A percentile compares a stretch with the other conserved stretches of the same genome.
Evolutionary conservation across 768 basidiomycete species (phyloP).

Genomic region (Gyrodon lividus): DNA sequence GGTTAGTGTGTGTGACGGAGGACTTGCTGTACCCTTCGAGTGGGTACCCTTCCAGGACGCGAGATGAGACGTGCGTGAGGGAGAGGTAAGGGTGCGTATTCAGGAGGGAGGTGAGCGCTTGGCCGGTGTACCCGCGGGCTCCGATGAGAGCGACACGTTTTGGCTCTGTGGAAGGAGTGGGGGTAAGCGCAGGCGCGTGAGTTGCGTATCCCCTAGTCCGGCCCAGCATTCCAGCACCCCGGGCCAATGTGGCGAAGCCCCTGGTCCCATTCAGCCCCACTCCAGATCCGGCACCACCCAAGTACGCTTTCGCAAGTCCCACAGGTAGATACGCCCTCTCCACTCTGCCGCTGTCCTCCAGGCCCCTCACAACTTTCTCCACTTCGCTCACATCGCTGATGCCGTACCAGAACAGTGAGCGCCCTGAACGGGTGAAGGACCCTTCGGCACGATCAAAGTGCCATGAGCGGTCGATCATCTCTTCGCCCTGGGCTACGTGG

Average conservation of each 20-base stretch:
- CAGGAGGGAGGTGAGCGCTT: constrained; percentile 84
- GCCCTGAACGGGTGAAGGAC: constrained; percentile 92
- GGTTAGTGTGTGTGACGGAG: constrained; percentile 72
- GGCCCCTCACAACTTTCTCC: constrained; percentile 74
- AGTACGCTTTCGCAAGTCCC: constrained; percentile 16
- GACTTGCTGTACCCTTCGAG: constrained; percentile 82
- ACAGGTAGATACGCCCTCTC: constrained; percentile 83
- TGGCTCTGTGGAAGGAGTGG: constrained; percentile 50
- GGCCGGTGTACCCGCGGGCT: constrained; percentile 94
- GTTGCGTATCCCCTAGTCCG: constrained; percentile 81
- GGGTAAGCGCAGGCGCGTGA: constrained; percentile 37
- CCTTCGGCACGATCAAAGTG: constrained; percentile 99
- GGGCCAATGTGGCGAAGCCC: constrained; percentile 23
- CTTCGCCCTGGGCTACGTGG: constrained; percentile 60
- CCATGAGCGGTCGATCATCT: constrained; percentile 83
- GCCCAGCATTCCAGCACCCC: constrained; percentile 37
- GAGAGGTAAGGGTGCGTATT: constrained; percentile 85
- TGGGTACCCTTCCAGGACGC: constrained; percentile 82
- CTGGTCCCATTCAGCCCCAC: constrained; percentile 4
- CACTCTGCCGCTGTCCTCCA: constrained; percentile 79
- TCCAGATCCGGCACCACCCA: constrained; percentile 10
- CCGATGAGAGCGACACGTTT: constrained; percentile 95
- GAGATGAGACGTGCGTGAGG: constrained; percentile 94
- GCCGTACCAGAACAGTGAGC: constrained; percentile 97
- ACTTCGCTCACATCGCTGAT: constrained; percentile 90